phyloP scores from a whole-genome alignment of 2,329 filamentous ascomycete species.

The Gremmenia infestans region DNA sequence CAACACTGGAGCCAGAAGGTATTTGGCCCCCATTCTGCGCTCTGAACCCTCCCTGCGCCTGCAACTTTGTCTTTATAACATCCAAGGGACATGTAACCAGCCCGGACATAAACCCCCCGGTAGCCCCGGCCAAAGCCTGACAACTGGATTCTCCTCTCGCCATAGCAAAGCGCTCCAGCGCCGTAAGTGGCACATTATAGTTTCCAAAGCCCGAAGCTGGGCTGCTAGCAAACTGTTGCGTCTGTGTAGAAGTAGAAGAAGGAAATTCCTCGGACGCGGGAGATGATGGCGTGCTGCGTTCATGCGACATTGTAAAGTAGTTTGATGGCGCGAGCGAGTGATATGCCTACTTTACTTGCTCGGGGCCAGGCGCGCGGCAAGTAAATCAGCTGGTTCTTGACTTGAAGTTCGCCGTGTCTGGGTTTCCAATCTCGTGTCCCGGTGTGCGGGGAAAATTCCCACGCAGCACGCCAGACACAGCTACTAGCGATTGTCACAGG shows the following conservation, averaged over 20 bases:
- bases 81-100: constrained; percentile 95
- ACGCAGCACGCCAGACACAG: constrained; percentile 51
- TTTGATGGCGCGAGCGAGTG: constrained; percentile 32
- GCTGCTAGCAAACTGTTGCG: constrained; percentile 16
- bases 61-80: constrained; percentile 97
- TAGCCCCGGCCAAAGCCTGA: constrained; percentile 80
- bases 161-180: constrained; percentile 52
- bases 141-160: constrained; percentile 59
- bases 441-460: constrained; percentile 55
- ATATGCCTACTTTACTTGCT: constrained; percentile 29
- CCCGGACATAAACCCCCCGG: constrained; percentile 87
- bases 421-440: constrained; percentile 36
- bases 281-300: constrained; percentile 36
- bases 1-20: constrained; percentile 34
- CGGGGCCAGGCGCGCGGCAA: constrained; percentile 1
- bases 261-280: constrained; percentile 24
- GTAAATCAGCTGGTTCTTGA: constrained; percentile 10
- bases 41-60: constrained; percentile 85
- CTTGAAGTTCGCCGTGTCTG: constrained; percentile 15
- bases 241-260: constrained; percentile 11
- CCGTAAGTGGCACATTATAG: constrained; percentile 32
- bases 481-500: constrained; percentile 50
- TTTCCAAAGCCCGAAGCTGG: constrained; percentile 6
- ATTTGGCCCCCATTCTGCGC: constrained; percentile 17
- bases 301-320: constrained; percentile 40